Conservation (phyloP, 2,329 filamentous ascomycete genomes). For the Diaporthe helianthi region DNA sequence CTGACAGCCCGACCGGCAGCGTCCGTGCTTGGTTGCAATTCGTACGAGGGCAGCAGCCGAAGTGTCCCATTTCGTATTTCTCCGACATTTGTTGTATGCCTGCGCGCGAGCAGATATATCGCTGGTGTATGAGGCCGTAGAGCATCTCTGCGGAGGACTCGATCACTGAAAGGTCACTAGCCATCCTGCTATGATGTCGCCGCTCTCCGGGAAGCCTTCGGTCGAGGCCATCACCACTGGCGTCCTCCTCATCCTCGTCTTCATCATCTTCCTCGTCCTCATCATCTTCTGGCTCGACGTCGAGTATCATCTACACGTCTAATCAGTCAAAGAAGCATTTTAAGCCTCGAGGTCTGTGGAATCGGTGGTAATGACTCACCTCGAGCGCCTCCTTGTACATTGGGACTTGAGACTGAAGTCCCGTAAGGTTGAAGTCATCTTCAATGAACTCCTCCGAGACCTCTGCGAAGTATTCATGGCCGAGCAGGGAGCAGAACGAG, state of each 20-base stretch:
- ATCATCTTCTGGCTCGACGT: constrained; percentile 95
- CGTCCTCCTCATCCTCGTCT: constrained; percentile 75
- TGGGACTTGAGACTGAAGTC: constrained; percentile 90
- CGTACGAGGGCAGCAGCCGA: constrained; percentile 93
- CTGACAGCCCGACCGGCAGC: constrained; percentile 89
- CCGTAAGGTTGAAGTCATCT: constrained; percentile 99
- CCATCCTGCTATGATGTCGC: constrained; percentile 82
- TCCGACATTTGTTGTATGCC: constrained; percentile 99
- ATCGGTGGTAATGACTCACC: constrained; percentile 48
- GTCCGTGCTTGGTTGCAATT: constrained; percentile 91
- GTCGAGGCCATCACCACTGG: constrained; percentile 70
- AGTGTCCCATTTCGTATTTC: constrained; percentile 97
- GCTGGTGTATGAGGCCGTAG: constrained; percentile 97
- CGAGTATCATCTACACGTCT: constrained; percentile 81
- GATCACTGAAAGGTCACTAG: constrained; percentile 92
- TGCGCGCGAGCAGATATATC: constrained; percentile 94
- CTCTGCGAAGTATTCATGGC: constrained; percentile 98
- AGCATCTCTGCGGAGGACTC: constrained; percentile 98
- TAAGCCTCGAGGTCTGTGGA: constrained; percentile 31
- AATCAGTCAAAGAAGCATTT: constrained; percentile 30
- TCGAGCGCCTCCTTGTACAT: constrained; percentile 99
- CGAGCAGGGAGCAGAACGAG: constrained; percentile 92
- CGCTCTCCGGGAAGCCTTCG: constrained; percentile 65
- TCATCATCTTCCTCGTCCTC: constrained; percentile 87
- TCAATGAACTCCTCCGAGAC: constrained; percentile 99